Base-by-base conservation (phyloP, 805 yeast genomes). In the Saccharomycopsis olivae region DNA sequence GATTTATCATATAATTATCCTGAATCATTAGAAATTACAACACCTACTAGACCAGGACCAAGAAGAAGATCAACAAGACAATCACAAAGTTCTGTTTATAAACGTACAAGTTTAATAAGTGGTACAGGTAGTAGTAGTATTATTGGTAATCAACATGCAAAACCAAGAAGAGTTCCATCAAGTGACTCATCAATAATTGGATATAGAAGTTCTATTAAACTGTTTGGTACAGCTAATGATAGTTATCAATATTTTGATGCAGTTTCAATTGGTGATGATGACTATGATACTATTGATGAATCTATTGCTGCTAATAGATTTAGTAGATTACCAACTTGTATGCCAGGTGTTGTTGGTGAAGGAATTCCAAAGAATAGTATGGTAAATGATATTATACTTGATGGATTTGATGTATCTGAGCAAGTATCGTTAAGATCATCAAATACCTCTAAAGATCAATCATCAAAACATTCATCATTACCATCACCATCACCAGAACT, bases 161-260 rank as follows among this genome's bases (percentile, higher is more conserved):
- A 23, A 23, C 25, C 25, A 8, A 23, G 25, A 23, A 34, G 46
- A 8, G 19, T 38, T 2, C 18, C 18, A 14, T 39, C 43, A 17
- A 29, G 8, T 17, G 46, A 41, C 13, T 38, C 43, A 21, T 44
- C 48, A 8, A 17, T 41, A 9, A 44, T 44, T 28, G 48, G 48
- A 1, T 44, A 44, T 24, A 17, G 48, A 3, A 41, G 38, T 23
- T 41, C 46, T 18, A 17, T 42, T 14, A 31, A 35, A 15, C 38
- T 43, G 2, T 38, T 31, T 25, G 34, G 43, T 15, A 41, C 46
- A n/a, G 41, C 21, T 14, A 40, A 41, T 11, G 19, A 23, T n/a
- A 23, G 28, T 14, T 31, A 28, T 4, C 39, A 38, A 17, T 44
- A 27, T 30, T 44, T 44, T 36, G 48, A 44, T 21, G 42, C 48